phyloP scores from a whole-genome alignment of 345 rosid species.

The Punica granatum region DNA sequence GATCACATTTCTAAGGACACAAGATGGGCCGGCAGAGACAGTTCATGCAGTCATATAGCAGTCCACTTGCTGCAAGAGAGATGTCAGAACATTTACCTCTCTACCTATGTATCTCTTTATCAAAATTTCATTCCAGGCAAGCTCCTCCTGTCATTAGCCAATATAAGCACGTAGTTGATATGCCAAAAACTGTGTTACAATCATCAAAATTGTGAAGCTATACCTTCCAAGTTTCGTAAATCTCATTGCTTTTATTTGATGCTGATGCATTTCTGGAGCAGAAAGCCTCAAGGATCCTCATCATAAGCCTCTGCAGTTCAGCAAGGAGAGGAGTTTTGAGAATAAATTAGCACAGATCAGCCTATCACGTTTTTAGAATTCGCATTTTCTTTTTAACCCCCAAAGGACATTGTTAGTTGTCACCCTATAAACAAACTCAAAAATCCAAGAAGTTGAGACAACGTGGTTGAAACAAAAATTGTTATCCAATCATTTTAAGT shows the following conservation, averaged over 20 bases:
- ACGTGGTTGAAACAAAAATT: background rate
- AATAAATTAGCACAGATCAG: background rate
- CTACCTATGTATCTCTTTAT: constrained; percentile 67
- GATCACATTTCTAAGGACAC: background rate
- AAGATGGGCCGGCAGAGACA: background rate
- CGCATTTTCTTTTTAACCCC: background rate
- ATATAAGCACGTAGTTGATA: background rate
- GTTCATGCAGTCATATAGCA: background rate
- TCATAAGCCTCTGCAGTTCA: constrained; percentile 52
- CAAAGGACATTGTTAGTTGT: background rate
- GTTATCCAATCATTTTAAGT: background rate
- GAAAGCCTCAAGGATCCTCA: constrained; percentile 29
- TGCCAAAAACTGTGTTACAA: background rate
- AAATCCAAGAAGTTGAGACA: background rate
- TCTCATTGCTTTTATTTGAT: constrained; percentile 19
- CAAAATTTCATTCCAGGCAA: constrained; percentile 63
- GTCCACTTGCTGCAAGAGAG: background rate
- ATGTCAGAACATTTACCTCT: constrained; percentile 40
- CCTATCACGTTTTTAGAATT: background rate
- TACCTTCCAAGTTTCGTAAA: constrained; percentile 49
- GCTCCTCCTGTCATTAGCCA: constrained; percentile 62
- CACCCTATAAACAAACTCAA: background rate
- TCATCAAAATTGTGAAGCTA: background rate
- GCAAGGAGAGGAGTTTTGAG: background rate
- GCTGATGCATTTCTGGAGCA: constrained; percentile 16